Conservation (phyloP, 371 early-diverging fungal species). For the Parasitella parasitica region DNA sequence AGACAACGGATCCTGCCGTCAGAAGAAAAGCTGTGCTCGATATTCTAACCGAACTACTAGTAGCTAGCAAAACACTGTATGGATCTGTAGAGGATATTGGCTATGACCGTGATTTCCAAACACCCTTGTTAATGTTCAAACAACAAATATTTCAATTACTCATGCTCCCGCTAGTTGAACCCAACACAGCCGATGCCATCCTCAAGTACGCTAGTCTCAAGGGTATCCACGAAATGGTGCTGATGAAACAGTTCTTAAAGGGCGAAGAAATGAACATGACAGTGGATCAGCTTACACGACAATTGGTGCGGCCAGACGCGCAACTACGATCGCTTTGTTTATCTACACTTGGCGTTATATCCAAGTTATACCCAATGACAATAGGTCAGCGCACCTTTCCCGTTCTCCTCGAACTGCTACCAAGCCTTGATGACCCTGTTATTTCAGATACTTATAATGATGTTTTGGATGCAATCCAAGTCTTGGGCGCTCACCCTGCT, state of each 20-base stretch:
- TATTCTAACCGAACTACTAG: constrained; percentile 59
- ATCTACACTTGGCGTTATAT: constrained; percentile 11
- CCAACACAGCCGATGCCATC: constrained; percentile 34
- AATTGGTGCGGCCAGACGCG: constrained; percentile 10
- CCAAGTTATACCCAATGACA: constrained; percentile 16
- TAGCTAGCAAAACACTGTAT: constrained; percentile 54
- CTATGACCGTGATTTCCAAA: constrained; percentile 53
- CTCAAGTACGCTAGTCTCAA: constrained; percentile 56
- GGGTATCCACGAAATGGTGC: constrained; percentile 60
- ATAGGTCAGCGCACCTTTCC: constrained; percentile 22
- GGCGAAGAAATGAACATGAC: constrained; percentile 45
- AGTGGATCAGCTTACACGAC: constrained; percentile 23
- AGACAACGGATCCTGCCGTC: constrained; percentile 42
- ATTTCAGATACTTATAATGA: not conserved
- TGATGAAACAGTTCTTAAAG: constrained; percentile 63
- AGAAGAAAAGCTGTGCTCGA: constrained; percentile 58
- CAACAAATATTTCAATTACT: constrained; percentile 30
- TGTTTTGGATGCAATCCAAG: constrained; percentile 6
- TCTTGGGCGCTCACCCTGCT: constrained; percentile 5
- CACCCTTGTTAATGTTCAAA: constrained; percentile 62
- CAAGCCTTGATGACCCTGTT: not conserved
- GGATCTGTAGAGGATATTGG: constrained; percentile 46
- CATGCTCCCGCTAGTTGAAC: constrained; percentile 16
- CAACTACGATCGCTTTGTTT: constrained; percentile 5
- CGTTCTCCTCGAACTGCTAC: constrained; percentile 6